Evolutionary conservation across 495 filamentous ascomycete species (phyloP).

Genomic region (Tuber magnatum): DNA sequence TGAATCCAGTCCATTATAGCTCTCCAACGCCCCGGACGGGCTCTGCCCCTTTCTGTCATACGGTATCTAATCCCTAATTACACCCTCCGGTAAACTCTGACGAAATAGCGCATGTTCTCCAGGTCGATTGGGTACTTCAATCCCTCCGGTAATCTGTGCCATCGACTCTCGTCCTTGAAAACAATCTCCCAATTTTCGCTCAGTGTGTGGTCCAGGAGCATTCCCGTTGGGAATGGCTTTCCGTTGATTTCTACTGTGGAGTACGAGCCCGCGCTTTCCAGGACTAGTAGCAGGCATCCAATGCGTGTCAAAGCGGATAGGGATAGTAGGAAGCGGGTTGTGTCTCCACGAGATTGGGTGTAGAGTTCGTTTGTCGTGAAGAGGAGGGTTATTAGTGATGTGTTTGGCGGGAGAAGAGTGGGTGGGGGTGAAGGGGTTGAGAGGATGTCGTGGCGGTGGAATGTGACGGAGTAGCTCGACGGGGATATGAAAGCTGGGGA

Average conservation of each 20-base stretch:
- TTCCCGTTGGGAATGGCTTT: conserved; percentile 85
- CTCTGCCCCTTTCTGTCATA: neutral
- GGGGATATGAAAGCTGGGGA: conserved; percentile 44
- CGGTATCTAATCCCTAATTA: conserved; percentile 10
- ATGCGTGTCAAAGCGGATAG: conserved; percentile 52
- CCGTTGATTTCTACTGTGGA: conserved; percentile 64
- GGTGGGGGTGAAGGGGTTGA: conserved; percentile 16
- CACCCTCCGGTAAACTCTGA: conserved; percentile 34
- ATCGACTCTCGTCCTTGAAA: conserved; percentile 63
- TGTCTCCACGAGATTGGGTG: conserved; percentile 59
- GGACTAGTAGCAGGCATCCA: conserved; percentile 68
- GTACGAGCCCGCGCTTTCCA: conserved; percentile 90
- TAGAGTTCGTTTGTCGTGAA: conserved; percentile 98
- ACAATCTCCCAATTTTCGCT: conserved; percentile 61
- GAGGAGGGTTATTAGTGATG: conserved; percentile 66
- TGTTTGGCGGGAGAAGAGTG: conserved; percentile 27
- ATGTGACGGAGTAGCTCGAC: conserved; percentile 45
- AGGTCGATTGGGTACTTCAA: conserved; percentile 74
- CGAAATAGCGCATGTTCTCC: conserved; percentile 81
- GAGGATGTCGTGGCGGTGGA: conserved; percentile 60
- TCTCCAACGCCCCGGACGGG: neutral
- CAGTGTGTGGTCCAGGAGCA: conserved; percentile 78
- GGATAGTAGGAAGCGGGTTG: conserved; percentile 64
- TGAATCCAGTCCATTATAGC: neutral
- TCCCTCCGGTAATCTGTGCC: conserved; percentile 65